These are phyloP conservation scores for Exophiala aquamarina DNA, from an alignment of 2,329 filamentous ascomycete species.

Conservation along the genomic window DNA sequence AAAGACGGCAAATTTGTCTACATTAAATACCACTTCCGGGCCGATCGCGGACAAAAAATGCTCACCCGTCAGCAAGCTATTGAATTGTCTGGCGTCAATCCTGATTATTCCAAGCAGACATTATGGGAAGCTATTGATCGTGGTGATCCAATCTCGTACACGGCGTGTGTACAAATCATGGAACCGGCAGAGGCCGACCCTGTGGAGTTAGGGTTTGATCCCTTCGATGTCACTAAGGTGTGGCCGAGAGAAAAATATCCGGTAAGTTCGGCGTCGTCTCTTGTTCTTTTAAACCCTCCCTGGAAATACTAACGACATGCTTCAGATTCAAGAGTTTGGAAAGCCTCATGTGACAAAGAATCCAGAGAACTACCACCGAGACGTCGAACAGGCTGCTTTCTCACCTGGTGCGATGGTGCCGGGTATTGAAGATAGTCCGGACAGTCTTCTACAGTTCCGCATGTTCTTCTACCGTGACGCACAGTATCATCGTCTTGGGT, in stretches of 20 bases:
- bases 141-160: constrained; percentile 45
- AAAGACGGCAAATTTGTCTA: constrained; percentile 50
- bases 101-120: constrained; percentile 51
- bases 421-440: constrained; percentile 50
- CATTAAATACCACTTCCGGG: constrained; percentile 52
- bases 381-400: constrained; percentile 55
- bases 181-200: constrained; percentile 47
- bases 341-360: constrained; percentile 55
- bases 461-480: constrained; percentile 54
- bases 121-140: constrained; percentile 46
- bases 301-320: too few species aligned
- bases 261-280: too few species aligned
- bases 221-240: constrained; percentile 56
- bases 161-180: constrained; percentile 48
- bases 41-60: constrained; percentile 49
- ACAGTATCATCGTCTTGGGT: constrained; percentile 52
- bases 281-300: too few species aligned
- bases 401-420: constrained; percentile 53
- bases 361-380: constrained; percentile 52
- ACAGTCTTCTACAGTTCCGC: constrained; percentile 50
- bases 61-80: constrained; percentile 48
- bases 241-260: constrained; percentile 52
- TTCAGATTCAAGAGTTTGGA: constrained; percentile 50
- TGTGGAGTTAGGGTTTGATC: constrained; percentile 52
- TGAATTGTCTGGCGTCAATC: constrained; percentile 48